Conservation (phyloP, 2,329 filamentous ascomycete species). For the Sphaerostilbella broomeana region DNA sequence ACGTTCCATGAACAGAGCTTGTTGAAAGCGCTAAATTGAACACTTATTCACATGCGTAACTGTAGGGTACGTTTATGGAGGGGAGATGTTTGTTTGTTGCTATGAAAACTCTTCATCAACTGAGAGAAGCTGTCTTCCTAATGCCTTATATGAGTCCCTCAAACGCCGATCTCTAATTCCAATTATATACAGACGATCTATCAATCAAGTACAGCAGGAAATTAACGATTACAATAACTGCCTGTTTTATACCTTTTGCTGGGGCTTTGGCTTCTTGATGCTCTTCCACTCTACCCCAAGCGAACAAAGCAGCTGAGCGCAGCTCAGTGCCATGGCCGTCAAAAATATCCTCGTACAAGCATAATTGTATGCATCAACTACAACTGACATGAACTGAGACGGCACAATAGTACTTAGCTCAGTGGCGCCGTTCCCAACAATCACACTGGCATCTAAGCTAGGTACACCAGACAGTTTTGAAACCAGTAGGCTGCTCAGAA, state of each 20-base stretch:
- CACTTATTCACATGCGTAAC: too few species aligned
- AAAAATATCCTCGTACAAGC: slow-evolving; percentile 58
- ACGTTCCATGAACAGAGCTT: too few species aligned
- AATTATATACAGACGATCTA: too few species aligned
- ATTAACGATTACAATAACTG: too few species aligned
- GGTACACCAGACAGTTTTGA: slow-evolving; percentile 33
- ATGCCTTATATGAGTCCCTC: too few species aligned
- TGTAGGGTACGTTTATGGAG: too few species aligned
- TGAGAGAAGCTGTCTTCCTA: too few species aligned
- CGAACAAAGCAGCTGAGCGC: slow-evolving; percentile 50
- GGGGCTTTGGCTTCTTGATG: slow-evolving; percentile 47
- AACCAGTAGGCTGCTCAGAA: slow-evolving; percentile 43
- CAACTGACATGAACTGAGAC: slow-evolving; percentile 40
- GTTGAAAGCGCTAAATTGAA: too few species aligned
- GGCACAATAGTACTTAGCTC: slow-evolving; percentile 50
- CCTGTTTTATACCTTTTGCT: background rate
- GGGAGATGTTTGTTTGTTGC: too few species aligned
- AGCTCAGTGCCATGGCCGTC: slow-evolving; percentile 50
- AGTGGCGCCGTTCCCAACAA: slow-evolving; percentile 50
- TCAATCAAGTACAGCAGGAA: too few species aligned
- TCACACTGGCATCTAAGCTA: slow-evolving; percentile 34
- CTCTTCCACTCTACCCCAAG: slow-evolving; percentile 59
- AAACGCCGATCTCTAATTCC: too few species aligned
- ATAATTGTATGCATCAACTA: slow-evolving; percentile 59
- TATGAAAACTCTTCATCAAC: too few species aligned